phyloP scores from a whole-genome alignment of 2,329 filamentous ascomycete species.

The Epichloe bromicola region DNA sequence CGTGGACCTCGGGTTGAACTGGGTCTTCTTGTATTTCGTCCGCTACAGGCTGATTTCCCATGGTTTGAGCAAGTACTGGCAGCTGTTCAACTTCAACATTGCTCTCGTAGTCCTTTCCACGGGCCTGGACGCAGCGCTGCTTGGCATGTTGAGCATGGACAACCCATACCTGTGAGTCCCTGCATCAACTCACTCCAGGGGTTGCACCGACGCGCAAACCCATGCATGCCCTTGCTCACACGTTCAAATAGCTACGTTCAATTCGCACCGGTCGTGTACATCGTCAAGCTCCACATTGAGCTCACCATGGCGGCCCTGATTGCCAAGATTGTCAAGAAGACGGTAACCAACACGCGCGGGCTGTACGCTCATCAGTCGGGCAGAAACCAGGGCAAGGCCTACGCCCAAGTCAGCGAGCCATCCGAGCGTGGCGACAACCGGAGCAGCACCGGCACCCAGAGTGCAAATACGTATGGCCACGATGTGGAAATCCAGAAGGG shows the following conservation, averaged over 20 bases:
- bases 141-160: conserved; percentile 13
- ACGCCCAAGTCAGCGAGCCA: background rate
- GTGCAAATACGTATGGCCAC: background rate
- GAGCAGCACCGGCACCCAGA: background rate
- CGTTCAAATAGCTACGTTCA: conserved; percentile 23
- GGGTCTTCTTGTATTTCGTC: conserved; percentile 34
- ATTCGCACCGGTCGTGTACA: conserved; percentile 37
- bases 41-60: conserved; percentile 31
- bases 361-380: background rate
- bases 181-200: too few species aligned
- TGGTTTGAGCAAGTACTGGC: conserved; percentile 37
- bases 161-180: conserved; percentile 1
- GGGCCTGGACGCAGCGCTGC: conserved; percentile 27
- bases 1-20: conserved; percentile 34
- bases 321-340: conserved; percentile 20
- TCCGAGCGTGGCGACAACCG: background rate
- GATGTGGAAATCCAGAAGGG: conserved; percentile 3
- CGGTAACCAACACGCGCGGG: background rate
- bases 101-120: conserved; percentile 34
- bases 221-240: background rate
- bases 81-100: conserved; percentile 34
- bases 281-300: conserved; percentile 40
- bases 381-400: background rate
- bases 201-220: too few species aligned
- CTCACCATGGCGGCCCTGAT: conserved; percentile 40